phyloP scores from a whole-genome alignment of 2,329 filamentous ascomycete species.

The Bipolaris victoriae region DNA sequence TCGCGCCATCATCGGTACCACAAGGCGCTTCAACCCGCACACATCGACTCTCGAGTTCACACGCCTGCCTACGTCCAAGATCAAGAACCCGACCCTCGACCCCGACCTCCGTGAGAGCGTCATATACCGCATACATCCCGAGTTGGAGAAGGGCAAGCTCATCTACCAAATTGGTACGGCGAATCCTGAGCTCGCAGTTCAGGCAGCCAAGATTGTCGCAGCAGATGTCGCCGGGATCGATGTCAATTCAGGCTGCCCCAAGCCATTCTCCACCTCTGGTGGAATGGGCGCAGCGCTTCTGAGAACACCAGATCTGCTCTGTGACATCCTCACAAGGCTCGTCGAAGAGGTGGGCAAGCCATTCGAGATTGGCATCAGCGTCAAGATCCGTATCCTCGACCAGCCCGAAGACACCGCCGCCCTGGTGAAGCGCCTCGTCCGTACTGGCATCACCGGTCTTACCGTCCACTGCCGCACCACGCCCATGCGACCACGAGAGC shows the following conservation, averaged over 20 bases:
- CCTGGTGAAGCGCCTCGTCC: constrained; percentile 78
- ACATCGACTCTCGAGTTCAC: constrained; percentile 86
- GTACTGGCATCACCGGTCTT: constrained; percentile 88
- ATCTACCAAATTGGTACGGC: constrained; percentile 95
- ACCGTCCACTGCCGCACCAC: constrained; percentile 96
- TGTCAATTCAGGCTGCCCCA: constrained; percentile 97
- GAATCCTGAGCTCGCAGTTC: constrained; percentile 79
- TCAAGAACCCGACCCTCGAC: constrained; percentile 62
- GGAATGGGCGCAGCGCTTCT: constrained; percentile 96
- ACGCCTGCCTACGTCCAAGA: constrained; percentile 73
- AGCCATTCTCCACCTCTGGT: constrained; percentile 90
- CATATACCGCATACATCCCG: constrained; percentile 84
- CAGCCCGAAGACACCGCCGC: constrained; percentile 75
- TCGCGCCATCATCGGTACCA: constrained; percentile 86
- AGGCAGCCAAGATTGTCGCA: constrained; percentile 83
- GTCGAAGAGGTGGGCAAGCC: constrained; percentile 78
- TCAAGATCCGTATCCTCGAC: constrained; percentile 91
- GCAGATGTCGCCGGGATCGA: constrained; percentile 91
- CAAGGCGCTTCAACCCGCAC: constrained; percentile 74
- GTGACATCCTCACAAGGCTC: constrained; percentile 80
- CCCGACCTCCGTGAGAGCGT: constrained; percentile 66
- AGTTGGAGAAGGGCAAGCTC: constrained; percentile 73
- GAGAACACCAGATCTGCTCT: constrained; percentile 80
- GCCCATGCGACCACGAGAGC: constrained; percentile 89
- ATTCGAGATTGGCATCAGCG: constrained; percentile 89